Percentiles rank a stretch among this genome's conserved stretches.
Conservation (phyloP, 202 grass and related monocot genomes). For the Elaeis oleifera region DNA sequence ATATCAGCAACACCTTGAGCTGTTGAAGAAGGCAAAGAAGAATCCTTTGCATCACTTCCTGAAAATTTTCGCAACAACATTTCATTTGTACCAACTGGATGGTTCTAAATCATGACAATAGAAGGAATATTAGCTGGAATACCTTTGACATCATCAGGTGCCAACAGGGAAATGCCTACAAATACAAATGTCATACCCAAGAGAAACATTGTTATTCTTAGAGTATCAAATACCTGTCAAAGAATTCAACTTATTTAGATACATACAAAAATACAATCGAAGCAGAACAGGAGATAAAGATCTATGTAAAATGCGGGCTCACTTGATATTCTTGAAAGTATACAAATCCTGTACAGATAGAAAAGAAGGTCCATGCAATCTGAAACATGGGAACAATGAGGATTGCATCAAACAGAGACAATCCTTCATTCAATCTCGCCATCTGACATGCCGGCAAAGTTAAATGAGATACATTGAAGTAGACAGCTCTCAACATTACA, state of each 20-base stretch:
- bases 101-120: background rate
- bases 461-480: slow-evolving; percentile 6
- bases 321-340: slow-evolving; percentile 99
- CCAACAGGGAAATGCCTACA: slow-evolving; percentile 85
- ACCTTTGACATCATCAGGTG: slow-evolving; percentile 92
- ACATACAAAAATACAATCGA: background rate
- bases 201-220: slow-evolving; percentile 91
- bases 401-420: slow-evolving; percentile 94
- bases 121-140: slow-evolving; percentile 16
- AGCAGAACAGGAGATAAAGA: background rate
- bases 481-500: too few relatives aligned
- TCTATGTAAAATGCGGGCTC: slow-evolving; percentile 19
- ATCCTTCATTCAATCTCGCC: slow-evolving; percentile 88
- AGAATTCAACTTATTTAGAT: slow-evolving; percentile 2
- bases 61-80: slow-evolving; percentile 7
- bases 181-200: slow-evolving; percentile 85
- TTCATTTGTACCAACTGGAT: too few relatives aligned
- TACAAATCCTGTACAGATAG: slow-evolving; percentile 98
- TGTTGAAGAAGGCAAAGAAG: slow-evolving; percentile 11
- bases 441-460: slow-evolving; percentile 52
- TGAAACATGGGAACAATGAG: slow-evolving; percentile 98
- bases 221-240: slow-evolving; percentile 64
- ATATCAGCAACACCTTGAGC: slow-evolving; percentile 35
- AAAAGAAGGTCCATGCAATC: slow-evolving; percentile 99
- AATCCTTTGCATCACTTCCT: slow-evolving; percentile 48